Evolutionary conservation across 176 grass and related monocot genomes (phyloP).

Genomic region (Ensete glaucum): DNA sequence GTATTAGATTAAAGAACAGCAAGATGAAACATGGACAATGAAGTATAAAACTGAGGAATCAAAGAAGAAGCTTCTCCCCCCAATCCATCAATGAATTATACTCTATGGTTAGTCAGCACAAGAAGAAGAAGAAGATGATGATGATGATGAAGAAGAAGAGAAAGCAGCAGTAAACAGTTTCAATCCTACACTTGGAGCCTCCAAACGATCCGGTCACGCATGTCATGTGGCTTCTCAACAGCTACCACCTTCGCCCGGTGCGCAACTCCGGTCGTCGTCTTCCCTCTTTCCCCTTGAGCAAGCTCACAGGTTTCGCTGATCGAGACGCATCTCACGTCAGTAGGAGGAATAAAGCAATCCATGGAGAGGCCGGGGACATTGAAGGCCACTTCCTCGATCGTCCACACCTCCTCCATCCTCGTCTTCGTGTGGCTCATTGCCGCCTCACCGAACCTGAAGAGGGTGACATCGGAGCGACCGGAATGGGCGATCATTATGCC

Average conservation of each 20-base stretch:
- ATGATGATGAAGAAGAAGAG: neutral
- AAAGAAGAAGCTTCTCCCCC: neutral
- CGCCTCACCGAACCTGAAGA: neutral
- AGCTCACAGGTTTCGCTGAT: neutral
- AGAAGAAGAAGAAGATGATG: neutral
- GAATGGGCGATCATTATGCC: conserved; percentile 2
- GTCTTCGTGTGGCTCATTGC: conserved; percentile 1
- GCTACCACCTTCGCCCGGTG: neutral
- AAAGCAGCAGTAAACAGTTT: neutral
- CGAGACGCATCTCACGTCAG: neutral
- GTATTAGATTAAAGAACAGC: neutral
- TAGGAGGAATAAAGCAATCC: conserved; percentile 5
- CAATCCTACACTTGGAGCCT: neutral
- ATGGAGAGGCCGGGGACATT: conserved; percentile 3
- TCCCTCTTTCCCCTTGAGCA: neutral
- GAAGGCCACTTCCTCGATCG: conserved; percentile 8
- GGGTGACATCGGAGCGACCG: neutral
- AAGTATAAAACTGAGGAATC: conserved; percentile 7
- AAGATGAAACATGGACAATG: conserved; percentile 23
- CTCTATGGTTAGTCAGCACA: neutral
- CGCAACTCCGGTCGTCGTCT: neutral
- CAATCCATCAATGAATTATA: too few relatives aligned
- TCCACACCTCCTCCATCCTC: conserved; percentile 3
- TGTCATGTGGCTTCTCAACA: neutral
- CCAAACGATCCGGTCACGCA: neutral